phyloP scores from a whole-genome alignment of 1,139 yeast species.

The Yamadazyma epiphylla region DNA sequence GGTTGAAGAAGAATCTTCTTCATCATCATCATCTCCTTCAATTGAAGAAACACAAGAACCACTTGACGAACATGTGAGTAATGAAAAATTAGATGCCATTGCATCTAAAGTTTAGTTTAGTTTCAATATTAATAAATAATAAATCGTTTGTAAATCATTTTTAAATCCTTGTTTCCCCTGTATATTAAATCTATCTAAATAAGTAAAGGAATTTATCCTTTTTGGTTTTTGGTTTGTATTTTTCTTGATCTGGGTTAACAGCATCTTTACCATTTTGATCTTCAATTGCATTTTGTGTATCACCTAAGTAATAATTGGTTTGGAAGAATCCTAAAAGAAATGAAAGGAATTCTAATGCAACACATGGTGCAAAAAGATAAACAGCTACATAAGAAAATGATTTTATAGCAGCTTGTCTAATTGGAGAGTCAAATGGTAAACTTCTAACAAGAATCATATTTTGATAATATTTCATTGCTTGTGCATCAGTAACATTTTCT shows the following conservation, averaged over 20 bases:
- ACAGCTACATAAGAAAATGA: slow-evolving; percentile 23
- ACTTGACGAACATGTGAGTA: too few species aligned
- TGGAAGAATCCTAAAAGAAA: slow-evolving; percentile 25
- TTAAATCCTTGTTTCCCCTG: too few species aligned
- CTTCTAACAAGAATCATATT: slow-evolving; percentile 14
- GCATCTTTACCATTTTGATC: slow-evolving; percentile 6
- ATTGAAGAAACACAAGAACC: too few species aligned
- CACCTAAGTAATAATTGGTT: slow-evolving; percentile 27
- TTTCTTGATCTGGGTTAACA: slow-evolving; percentile 5
- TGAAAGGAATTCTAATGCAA: slow-evolving; percentile 21
- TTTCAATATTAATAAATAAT: too few species aligned
- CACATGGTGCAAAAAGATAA: slow-evolving; percentile 18
- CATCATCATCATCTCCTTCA: too few species aligned
- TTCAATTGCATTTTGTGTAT: slow-evolving; percentile 26
- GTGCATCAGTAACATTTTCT: slow-evolving; percentile 10
- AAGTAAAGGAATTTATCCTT: slow-evolving; percentile 4
- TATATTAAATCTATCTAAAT: not conserved
- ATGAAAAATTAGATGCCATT: too few species aligned
- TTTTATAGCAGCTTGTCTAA: slow-evolving; percentile 21
- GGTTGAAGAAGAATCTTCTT: too few species aligned
- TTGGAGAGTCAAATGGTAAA: slow-evolving; percentile 16
- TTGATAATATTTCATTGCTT: slow-evolving; percentile 14
- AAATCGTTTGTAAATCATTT: too few species aligned
- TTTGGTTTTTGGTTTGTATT: slow-evolving; percentile 3
- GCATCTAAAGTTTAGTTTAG: too few species aligned